phyloP scores from a whole-genome alignment of 2,329 filamentous ascomycete species.

The Trichoderma sp. region DNA sequence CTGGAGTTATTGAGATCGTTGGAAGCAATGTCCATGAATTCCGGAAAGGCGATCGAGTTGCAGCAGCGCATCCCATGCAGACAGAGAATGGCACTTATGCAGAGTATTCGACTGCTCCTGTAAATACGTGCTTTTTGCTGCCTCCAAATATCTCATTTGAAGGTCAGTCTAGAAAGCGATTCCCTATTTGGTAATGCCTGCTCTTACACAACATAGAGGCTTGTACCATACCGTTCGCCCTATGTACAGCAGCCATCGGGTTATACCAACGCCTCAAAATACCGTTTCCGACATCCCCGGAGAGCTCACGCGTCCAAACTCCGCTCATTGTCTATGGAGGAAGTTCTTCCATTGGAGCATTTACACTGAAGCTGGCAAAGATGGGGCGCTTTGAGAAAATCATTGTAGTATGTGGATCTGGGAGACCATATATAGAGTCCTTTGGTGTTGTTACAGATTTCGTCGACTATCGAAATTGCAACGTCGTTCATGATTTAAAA shows the following conservation, averaged over 20 bases:
- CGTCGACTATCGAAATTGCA: too few species aligned
- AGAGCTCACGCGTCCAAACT: background rate
- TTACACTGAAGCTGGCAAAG: background rate
- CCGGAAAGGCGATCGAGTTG: conserved; percentile 3
- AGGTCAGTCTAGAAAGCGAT: too few species aligned
- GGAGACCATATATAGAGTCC: background rate
- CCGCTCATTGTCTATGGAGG: background rate
- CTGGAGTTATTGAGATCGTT: background rate
- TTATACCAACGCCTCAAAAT: conserved; percentile 7
- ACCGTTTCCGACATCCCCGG: background rate
- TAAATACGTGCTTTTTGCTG: background rate
- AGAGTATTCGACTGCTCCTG: conserved; percentile 5
- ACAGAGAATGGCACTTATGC: conserved; percentile 10
- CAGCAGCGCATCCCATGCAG: background rate
- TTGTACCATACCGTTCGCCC: background rate
- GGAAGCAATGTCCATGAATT: background rate
- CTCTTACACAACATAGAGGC: background rate
- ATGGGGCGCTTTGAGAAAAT: background rate
- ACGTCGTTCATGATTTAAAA: too few species aligned
- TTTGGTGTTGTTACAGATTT: background rate
- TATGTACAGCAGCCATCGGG: background rate
- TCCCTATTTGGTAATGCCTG: background rate
- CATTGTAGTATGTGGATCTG: conserved; percentile 6
- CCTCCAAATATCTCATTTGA: background rate
- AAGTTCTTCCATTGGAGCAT: background rate